phyloP scores from a whole-genome alignment of 352 stramenopile species.

The Peronospora tabacina region DNA sequence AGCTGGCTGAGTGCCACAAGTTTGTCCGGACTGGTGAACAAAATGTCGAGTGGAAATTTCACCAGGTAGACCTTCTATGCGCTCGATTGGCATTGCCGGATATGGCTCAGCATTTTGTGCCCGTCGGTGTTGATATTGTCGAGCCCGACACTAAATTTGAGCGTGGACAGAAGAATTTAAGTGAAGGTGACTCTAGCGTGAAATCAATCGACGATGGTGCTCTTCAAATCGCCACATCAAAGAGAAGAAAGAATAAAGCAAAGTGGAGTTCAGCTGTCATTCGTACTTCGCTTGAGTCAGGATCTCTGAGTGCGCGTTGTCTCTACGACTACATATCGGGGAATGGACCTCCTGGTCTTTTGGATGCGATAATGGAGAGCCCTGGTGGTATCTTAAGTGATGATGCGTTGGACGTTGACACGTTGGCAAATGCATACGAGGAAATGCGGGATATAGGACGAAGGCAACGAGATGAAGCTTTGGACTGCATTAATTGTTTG shows the following conservation, averaged over 20 bases:
- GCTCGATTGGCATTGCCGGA: constrained; percentile 65
- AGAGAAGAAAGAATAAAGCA: constrained; percentile 51
- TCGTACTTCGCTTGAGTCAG: constrained; percentile 46
- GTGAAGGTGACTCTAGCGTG: constrained; percentile 16
- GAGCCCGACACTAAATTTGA: constrained; percentile 33
- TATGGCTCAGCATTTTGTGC: constrained; percentile 70
- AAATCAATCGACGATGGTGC: constrained; percentile 58
- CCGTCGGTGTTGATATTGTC: constrained; percentile 52
- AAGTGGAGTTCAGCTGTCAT: constrained; percentile 55
- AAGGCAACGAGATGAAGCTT: constrained; percentile 52
- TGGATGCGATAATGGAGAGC: constrained; percentile 41
- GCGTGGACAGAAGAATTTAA: constrained; percentile 21
- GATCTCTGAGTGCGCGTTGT: constrained; percentile 53
- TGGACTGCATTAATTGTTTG: constrained; percentile 62
- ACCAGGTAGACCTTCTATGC: constrained; percentile 76
- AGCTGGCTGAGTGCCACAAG: constrained; percentile 50
- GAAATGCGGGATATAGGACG: constrained; percentile 57
- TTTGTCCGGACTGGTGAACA: constrained; percentile 23
- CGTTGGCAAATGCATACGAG: constrained; percentile 57
- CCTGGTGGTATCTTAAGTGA: constrained; percentile 21
- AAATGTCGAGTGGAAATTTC: constrained; percentile 46
- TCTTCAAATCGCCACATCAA: constrained; percentile 55
- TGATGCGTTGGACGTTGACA: constrained; percentile 39
- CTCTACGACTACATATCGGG: constrained; percentile 65
- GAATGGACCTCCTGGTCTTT: constrained; percentile 42